phyloP scores from a whole-genome alignment of 371 early-diverging fungal genomes.

The Mortierella sp. region DNA sequence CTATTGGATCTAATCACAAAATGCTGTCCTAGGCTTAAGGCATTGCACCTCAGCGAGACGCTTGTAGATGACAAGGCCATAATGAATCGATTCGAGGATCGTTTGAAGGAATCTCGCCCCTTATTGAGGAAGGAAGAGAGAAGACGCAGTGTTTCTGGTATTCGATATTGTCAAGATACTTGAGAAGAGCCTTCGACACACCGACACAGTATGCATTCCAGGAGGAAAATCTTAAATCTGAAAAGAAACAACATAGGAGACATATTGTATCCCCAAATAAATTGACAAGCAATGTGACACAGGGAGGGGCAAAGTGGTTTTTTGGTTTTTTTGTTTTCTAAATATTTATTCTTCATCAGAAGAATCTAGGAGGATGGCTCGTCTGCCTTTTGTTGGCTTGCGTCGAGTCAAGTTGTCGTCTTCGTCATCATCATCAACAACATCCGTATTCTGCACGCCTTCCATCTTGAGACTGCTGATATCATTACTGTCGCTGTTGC shows the following conservation, averaged over 20 bases:
- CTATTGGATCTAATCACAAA: conserved; percentile 16
- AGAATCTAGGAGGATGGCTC: conserved; percentile 31
- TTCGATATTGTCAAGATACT: not conserved
- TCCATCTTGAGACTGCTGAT: not conserved
- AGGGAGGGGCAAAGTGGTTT: no score
- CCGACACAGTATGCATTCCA: no score
- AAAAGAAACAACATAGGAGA: not conserved
- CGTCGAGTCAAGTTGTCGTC: conserved; percentile 3
- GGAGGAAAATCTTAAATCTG: not conserved
- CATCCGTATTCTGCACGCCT: not conserved
- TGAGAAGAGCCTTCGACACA: not conserved
- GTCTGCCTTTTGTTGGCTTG: conserved; percentile 19
- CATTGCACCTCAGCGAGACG: conserved; percentile 1
- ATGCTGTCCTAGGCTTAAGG: conserved; percentile 11
- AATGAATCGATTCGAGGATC: conserved; percentile 1
- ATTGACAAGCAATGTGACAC: no score
- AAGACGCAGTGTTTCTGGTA: not conserved
- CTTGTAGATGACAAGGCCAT: conserved; percentile 7
- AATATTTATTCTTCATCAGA: conserved; percentile 42
- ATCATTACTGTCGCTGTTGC: not conserved
- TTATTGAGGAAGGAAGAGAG: not conserved
- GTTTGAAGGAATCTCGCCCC: not conserved
- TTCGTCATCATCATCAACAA: conserved; percentile 13
- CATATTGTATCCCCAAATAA: conserved; percentile 1
- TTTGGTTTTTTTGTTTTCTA: not conserved